Evolutionary conservation across 2,329 filamentous ascomycete species (phyloP).

Genomic region (Aspergillus hiratsukae): DNA sequence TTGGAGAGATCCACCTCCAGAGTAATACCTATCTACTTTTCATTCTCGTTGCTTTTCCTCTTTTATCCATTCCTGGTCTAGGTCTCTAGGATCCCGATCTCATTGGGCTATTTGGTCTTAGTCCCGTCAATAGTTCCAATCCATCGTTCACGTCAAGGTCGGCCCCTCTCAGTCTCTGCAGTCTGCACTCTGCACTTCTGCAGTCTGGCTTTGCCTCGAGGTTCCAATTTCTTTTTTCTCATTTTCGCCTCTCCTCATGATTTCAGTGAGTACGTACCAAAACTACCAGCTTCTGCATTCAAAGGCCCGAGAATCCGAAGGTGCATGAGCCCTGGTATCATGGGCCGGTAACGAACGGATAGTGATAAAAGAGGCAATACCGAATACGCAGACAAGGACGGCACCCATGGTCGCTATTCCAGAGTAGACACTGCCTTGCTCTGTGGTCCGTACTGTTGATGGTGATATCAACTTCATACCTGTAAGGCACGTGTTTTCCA

Average conservation of each 20-base stretch:
- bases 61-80: background rate
- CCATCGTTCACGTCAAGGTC: conserved; percentile 1
- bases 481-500: background rate
- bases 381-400: background rate
- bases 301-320: background rate
- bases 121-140: conserved; percentile 16
- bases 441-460: background rate
- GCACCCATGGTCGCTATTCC: background rate
- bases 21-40: background rate
- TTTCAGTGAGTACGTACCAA: background rate
- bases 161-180: conserved; percentile 6
- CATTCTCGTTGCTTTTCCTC: background rate
- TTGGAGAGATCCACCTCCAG: background rate
- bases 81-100: conserved; percentile 1
- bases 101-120: conserved; percentile 11
- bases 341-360: background rate
- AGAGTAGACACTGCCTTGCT: background rate
- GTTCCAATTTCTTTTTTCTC: background rate
- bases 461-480: background rate
- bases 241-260: background rate
- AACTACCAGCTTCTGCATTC: background rate
- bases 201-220: background rate
- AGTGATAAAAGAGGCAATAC: background rate
- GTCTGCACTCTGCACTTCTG: background rate
- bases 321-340: background rate